Evolutionary conservation across 2,329 filamentous ascomycete genomes (phyloP).

Genomic region (Xenoacremonium recifei): DNA sequence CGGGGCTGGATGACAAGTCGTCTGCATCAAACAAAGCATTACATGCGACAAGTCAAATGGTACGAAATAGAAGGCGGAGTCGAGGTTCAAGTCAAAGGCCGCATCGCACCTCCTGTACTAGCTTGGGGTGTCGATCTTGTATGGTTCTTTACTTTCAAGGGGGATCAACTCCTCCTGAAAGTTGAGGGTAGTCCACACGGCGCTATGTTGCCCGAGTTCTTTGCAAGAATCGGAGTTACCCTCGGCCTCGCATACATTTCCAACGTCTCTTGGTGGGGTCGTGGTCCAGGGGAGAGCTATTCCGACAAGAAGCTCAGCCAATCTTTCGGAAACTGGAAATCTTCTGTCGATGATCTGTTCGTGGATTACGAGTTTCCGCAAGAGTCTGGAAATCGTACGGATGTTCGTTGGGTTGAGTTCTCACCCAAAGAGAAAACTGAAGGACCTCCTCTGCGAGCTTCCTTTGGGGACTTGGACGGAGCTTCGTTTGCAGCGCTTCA

Average conservation of each 20-base stretch:
- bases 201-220: slow-evolving; percentile 47
- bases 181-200: slow-evolving; percentile 41
- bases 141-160: slow-evolving; percentile 50
- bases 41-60: slow-evolving; percentile 47
- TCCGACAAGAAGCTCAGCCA: slow-evolving; percentile 60
- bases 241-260: slow-evolving; percentile 49
- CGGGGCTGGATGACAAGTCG: slow-evolving; percentile 53
- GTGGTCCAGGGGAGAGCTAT: slow-evolving; percentile 63
- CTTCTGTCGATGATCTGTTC: slow-evolving; percentile 48
- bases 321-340: slow-evolving; percentile 47
- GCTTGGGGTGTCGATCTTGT: slow-evolving; percentile 53
- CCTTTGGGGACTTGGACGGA: background rate
- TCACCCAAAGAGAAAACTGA: background rate
- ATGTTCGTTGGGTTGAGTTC: slow-evolving; percentile 54
- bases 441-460: too few relatives aligned
- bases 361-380: slow-evolving; percentile 66
- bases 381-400: slow-evolving; percentile 63
- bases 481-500: slow-evolving; percentile 13
- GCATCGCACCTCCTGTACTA: slow-evolving; percentile 57
- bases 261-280: slow-evolving; percentile 57
- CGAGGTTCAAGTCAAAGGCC: slow-evolving; percentile 52
- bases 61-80: slow-evolving; percentile 44
- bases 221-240: slow-evolving; percentile 63
- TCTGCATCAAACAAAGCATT: slow-evolving; percentile 44
- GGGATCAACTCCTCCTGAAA: slow-evolving; percentile 45